Evolutionary conservation across 371 early-diverging fungal species (phyloP), one percentile per base, ranked within the genome.

Genomic region (Synchytrium microbalum): DNA sequence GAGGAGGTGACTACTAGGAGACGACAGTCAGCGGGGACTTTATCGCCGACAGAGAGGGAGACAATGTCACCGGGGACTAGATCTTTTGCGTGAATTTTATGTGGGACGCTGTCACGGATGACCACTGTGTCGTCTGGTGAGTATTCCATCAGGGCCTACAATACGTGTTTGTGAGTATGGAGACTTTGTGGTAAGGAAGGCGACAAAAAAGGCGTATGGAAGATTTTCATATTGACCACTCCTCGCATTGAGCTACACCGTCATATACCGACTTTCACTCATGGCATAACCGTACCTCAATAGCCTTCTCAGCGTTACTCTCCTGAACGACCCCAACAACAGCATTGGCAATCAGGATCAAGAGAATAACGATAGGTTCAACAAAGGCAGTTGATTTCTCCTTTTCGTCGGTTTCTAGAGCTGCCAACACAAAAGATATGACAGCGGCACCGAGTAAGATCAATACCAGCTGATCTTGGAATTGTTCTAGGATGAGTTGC

Each of bases 11-110:
- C 80, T 23, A 81, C 72, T 5, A 96, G 46, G 31, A 98, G 69
- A 58, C 98, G 87, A 66, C 87, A 86, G 72, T 98, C 98, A 29
- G 98, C 98, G 26, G 98, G 98, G 32, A 98, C 80, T 76, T 92
- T 92, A 74, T 95, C 96, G 58, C 98, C 98, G 0, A 93, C 91
- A 59, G 88, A 78, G 28, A 97, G 71, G 32, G 87, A 85, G 59
- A 97, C 85, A 61, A 96, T 88, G 79, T 96, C 97, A 58, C 98
- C 98, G n/a, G 96, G 98, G 14, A 98, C 96, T 27, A 98, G 72
- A 30, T 93, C 89, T 32, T 79, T 74, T 5, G 96, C 84, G 30
- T 86, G 70, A 38, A 95, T 80, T 74, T 86, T 89, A 51, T 72
- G 61, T 19, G 82, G 55, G 23, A 79, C 66, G 32, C 93, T 92